Evolutionary conservation across 2,329 filamentous ascomycete genomes (phyloP).

Genomic region (Aspergillus uvarum): DNA sequence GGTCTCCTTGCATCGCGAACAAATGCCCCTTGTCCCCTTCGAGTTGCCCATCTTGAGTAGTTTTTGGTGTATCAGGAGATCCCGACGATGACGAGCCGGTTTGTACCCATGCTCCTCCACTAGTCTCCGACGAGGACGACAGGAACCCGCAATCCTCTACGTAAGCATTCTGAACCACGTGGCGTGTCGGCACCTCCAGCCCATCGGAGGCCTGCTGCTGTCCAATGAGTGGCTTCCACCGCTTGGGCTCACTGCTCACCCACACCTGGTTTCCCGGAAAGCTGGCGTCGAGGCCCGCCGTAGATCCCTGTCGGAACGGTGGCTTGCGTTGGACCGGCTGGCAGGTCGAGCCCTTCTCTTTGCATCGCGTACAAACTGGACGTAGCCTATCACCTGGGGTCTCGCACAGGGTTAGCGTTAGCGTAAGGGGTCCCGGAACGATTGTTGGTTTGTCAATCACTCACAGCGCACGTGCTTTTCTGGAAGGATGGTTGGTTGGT

Average conservation of each 20-base stretch:
- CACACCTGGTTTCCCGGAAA: slow-evolving; percentile 19
- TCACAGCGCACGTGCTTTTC: slow-evolving; percentile 2
- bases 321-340: slow-evolving; percentile 12
- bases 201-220: not conserved
- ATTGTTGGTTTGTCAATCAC: not conserved
- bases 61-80: too few species aligned
- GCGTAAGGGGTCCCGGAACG: too few species aligned
- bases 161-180: too few species aligned
- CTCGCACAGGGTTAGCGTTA: too few species aligned
- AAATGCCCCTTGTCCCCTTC: too few species aligned
- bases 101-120: too few species aligned
- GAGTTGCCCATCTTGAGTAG: too few species aligned
- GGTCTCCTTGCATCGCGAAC: too few species aligned
- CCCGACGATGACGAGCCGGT: too few species aligned
- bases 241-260: slow-evolving; percentile 24
- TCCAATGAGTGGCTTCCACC: slow-evolving; percentile 10
- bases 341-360: slow-evolving; percentile 16
- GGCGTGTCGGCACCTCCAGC: too few species aligned
- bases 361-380: slow-evolving; percentile 18
- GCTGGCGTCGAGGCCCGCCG: slow-evolving; percentile 6
- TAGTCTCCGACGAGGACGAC: not conserved
- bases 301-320: slow-evolving; percentile 21
- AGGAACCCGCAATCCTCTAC: not conserved
- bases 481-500: not conserved
- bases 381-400: slow-evolving; percentile 17